Evolutionary conservation across 768 basidiomycete genomes (phyloP), one percentile per base, ranked within the genome.

Genomic region (Boletus pseudopeckii): DNA sequence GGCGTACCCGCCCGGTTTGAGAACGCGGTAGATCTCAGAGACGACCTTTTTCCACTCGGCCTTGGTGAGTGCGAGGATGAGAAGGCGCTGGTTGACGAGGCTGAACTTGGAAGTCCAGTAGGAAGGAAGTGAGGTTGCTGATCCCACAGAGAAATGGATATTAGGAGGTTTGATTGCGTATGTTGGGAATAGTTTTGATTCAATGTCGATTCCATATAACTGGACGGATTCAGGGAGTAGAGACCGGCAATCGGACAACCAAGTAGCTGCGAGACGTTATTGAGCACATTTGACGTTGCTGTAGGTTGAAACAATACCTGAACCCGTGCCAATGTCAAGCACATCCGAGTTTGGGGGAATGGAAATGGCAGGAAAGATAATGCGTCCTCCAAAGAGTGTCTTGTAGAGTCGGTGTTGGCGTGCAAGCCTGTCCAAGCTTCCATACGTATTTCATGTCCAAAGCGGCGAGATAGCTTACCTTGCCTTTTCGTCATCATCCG

Each of bases 61-160:
- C 13, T 41, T 38, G 8, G 61, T 59, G 1, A 70, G 54, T 7
- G 66, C 72, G n/a, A 59, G 58, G 14, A 69, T 55, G 15, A 72
- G 64, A 5, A 73, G 63, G 5, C 68, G 60, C 17, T 73, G 72
- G 45, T 71, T 62, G 45, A 73, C 59, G 26, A 73, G 56, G 5
- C 28, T 56, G 58, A 72, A 73, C 15, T 58, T 62, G 33, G 50
- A 59, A 8, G 62, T 46, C 72, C 69, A 72, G 28, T 66, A 61
- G 8, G 32, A 48, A 1, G 72, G 72, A 1, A 73, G 61, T 1
- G 17, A 20, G 7, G 57, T 62, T 2, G 48, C 53, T 1, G 60
- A 62, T n/a, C 51, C 45, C 2, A 58, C 47, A 17, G 61, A 58
- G 26, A 58, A 50, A 32, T 62, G 60, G 4, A 36, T 24, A 10